Conservation (phyloP, 345 rosid genomes). For the Balakata baccata region DNA sequence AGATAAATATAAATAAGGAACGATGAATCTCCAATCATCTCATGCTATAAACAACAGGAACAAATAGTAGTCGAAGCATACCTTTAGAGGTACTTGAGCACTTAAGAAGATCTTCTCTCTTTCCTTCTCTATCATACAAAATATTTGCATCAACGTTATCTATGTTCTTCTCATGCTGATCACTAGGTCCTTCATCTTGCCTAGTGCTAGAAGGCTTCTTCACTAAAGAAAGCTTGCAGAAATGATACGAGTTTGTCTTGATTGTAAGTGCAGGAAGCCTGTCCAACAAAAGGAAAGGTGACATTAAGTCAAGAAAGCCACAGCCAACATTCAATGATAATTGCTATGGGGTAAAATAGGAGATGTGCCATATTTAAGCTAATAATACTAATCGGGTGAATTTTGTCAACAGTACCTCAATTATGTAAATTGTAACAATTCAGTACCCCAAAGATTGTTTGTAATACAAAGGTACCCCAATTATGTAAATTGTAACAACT, state of each 20-base stretch:
- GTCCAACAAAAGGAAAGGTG: constrained; percentile 17
- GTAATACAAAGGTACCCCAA: too few species aligned
- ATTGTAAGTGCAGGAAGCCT: constrained; percentile 59
- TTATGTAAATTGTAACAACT: too few species aligned
- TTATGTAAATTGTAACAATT: too few species aligned
- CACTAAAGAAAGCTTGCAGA: constrained; percentile 88
- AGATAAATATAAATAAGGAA: background rate
- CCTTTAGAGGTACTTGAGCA: constrained; percentile 38
- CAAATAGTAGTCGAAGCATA: constrained; percentile 19
- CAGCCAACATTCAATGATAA: too few species aligned
- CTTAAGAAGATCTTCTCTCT: constrained; percentile 24
- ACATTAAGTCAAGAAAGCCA: background rate
- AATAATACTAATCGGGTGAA: too few species aligned
- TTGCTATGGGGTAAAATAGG: too few species aligned
- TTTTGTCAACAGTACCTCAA: too few species aligned
- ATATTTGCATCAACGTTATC: constrained; percentile 25
- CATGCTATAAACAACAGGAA: background rate
- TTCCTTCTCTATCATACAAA: constrained; percentile 25
- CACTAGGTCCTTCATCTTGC: constrained; percentile 24
- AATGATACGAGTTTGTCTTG: constrained; percentile 67
- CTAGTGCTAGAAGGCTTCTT: constrained; percentile 45
- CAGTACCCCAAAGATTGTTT: too few species aligned
- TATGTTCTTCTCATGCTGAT: constrained; percentile 25
- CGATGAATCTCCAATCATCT: background rate
- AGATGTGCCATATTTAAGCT: too few species aligned